Conservation (phyloP, 345 rosid genomes). For the Pugionium cornutum region DNA sequence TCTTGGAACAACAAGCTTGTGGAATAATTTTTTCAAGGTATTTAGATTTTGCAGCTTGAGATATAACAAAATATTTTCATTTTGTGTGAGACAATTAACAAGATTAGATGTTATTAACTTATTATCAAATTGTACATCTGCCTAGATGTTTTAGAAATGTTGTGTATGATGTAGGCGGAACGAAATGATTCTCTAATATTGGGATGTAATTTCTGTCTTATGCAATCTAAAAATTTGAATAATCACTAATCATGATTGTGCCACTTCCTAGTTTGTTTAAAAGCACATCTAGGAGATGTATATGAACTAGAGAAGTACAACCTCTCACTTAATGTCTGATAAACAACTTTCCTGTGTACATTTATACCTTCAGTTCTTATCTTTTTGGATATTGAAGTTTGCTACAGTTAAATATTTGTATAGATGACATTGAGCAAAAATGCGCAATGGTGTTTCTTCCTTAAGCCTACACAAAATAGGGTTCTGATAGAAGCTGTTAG, state of each 20-base stretch:
- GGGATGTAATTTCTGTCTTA: neutral
- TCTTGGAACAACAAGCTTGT: slow-evolving; percentile 85
- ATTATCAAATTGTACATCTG: neutral
- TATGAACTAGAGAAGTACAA: neutral
- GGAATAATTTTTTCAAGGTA: slow-evolving; percentile 98
- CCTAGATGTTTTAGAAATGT: neutral
- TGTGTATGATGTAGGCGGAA: slow-evolving; percentile 9
- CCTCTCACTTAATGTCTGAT: neutral
- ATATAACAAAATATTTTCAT: neutral
- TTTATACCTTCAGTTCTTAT: neutral
- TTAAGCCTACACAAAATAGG: neutral
- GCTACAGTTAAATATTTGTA: neutral
- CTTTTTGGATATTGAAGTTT: slow-evolving; percentile 2
- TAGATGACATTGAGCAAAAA: neutral
- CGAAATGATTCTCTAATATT: slow-evolving; percentile 10
- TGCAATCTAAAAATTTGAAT: neutral
- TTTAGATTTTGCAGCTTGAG: slow-evolving; percentile 4
- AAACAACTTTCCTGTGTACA: neutral
- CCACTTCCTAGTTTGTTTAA: slow-evolving; percentile 1
- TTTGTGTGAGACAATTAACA: neutral
- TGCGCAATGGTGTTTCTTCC: neutral
- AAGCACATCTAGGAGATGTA: slow-evolving; percentile 7
- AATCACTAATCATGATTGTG: slow-evolving; percentile 9
- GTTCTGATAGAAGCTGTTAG: slow-evolving; percentile 5
- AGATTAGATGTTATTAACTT: slow-evolving; percentile 4